Conservation (phyloP, 257 asterid genomes). For the Prunella vulgaris region DNA sequence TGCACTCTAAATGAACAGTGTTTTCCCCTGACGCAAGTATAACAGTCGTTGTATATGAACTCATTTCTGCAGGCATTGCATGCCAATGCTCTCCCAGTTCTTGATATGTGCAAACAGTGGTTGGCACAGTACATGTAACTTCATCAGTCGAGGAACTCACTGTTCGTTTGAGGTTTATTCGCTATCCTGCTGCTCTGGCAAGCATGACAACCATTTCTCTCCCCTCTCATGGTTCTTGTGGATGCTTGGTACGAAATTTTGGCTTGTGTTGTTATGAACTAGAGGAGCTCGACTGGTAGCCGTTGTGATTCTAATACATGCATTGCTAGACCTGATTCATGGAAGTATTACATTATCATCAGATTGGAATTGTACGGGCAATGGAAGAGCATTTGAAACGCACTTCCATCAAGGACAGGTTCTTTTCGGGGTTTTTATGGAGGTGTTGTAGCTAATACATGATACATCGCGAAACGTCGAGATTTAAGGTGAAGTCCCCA, state of each 20-base stretch:
- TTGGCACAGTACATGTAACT: constrained; percentile 84
- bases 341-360: constrained; percentile 7
- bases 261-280: constrained; percentile 9
- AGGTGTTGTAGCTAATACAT: constrained; percentile 7
- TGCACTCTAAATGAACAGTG: background rate
- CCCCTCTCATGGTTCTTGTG: background rate
- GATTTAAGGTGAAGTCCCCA: constrained; percentile 10
- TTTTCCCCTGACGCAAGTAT: background rate
- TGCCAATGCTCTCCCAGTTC: constrained; percentile 97
- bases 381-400: background rate
- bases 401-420: background rate
- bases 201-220: constrained; percentile 4
- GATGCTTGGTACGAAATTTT: constrained; percentile 13
- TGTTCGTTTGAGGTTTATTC: constrained; percentile 23
- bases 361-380: background rate
- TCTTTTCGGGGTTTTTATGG: background rate
- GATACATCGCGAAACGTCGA: background rate
- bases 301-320: background rate
- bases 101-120: constrained; percentile 99
- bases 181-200: background rate
- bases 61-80: constrained; percentile 71
- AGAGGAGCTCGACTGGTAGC: background rate
- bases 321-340: background rate
- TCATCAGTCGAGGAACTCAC: constrained; percentile 7
- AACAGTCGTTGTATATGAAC: background rate